These are phyloP conservation scores for Naganishia liquefaciens DNA, from an alignment of 1,284 basidiomycete genomes.

Conservation along the genomic window DNA sequence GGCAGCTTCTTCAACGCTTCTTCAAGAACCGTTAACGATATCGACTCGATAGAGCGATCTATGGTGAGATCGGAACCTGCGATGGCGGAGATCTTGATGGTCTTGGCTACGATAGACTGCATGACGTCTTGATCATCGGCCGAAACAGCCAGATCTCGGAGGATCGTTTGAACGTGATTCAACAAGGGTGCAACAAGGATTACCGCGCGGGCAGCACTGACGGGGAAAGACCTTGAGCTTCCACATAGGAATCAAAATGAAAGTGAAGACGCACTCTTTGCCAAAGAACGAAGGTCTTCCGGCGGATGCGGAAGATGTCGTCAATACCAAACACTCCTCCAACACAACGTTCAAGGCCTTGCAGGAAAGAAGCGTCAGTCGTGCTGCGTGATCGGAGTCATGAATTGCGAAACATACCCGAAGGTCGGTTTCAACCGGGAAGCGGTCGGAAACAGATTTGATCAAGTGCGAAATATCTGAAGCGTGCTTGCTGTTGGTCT, in stretches of 20 bases:
- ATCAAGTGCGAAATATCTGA: constrained; percentile 19
- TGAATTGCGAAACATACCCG: background rate
- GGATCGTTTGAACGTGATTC: constrained; percentile 16
- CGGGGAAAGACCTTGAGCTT: background rate
- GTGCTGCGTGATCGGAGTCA: background rate
- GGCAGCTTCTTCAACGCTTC: constrained; percentile 29
- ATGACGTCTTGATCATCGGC: constrained; percentile 11
- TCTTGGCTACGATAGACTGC: constrained; percentile 14
- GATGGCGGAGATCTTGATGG: constrained; percentile 17
- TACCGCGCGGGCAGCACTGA: background rate
- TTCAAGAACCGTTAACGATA: constrained; percentile 13
- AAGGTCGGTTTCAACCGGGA: constrained; percentile 14
- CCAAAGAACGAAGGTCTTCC: constrained; percentile 21
- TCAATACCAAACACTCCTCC: constrained; percentile 16
- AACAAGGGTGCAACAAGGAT: constrained; percentile 2
- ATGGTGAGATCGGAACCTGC: constrained; percentile 19
- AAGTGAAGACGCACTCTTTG: constrained; percentile 6
- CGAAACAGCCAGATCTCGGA: constrained; percentile 10
- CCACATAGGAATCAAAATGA: background rate
- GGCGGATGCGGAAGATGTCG: background rate
- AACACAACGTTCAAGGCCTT: constrained; percentile 21
- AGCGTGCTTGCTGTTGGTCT: constrained; percentile 5
- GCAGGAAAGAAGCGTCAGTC: background rate
- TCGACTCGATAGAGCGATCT: constrained; percentile 11
- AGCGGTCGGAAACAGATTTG: constrained; percentile 22